Percentiles rank a stretch among this genome's conserved stretches.
Evolutionary conservation across 495 filamentous ascomycete genomes (phyloP).

Genomic region (Podospora fimiseda): DNA sequence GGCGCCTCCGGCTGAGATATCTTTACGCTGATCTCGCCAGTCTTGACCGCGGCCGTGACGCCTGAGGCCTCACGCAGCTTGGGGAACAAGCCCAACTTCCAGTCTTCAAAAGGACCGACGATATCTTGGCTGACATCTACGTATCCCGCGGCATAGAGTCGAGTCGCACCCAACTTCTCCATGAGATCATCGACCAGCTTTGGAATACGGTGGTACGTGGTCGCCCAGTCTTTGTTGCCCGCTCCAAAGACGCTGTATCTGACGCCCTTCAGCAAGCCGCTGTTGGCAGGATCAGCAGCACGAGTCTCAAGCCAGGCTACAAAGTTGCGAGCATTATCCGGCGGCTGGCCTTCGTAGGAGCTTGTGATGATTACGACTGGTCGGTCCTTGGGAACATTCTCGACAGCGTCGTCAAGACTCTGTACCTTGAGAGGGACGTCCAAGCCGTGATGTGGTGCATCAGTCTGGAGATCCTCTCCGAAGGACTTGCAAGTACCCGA

Average conservation of each 20-base stretch:
- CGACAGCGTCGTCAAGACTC: conserved; percentile 50
- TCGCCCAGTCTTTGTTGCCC: conserved; percentile 49
- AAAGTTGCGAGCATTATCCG: conserved; percentile 63
- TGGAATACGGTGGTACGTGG: conserved; percentile 62
- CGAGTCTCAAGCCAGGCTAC: conserved; percentile 50
- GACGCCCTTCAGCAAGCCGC: conserved; percentile 36
- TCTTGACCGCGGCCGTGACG: conserved; percentile 7
- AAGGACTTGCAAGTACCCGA: conserved; percentile 63
- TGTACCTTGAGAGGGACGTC: conserved; percentile 31
- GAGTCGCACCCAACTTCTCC: conserved; percentile 41
- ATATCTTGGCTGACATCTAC: conserved; percentile 55
- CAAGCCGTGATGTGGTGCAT: conserved; percentile 48
- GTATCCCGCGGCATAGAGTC: conserved; percentile 43
- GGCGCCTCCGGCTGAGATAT: conserved; percentile 9
- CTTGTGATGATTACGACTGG: conserved; percentile 54
- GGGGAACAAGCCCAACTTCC: conserved; percentile 29
- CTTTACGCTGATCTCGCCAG: conserved; percentile 8
- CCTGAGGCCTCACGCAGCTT: conserved; percentile 8
- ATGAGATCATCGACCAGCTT: conserved; percentile 49
- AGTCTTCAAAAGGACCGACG: conserved; percentile 53
- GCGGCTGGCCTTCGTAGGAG: conserved; percentile 59
- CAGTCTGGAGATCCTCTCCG: conserved; percentile 49
- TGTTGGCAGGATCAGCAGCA: conserved; percentile 34
- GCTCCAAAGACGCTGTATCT: conserved; percentile 58
- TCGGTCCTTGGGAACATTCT: conserved; percentile 49